These are phyloP conservation scores for Nepenthes mirabilis DNA, from an alignment of 148 eudicot species.

Conservation along the genomic window DNA sequence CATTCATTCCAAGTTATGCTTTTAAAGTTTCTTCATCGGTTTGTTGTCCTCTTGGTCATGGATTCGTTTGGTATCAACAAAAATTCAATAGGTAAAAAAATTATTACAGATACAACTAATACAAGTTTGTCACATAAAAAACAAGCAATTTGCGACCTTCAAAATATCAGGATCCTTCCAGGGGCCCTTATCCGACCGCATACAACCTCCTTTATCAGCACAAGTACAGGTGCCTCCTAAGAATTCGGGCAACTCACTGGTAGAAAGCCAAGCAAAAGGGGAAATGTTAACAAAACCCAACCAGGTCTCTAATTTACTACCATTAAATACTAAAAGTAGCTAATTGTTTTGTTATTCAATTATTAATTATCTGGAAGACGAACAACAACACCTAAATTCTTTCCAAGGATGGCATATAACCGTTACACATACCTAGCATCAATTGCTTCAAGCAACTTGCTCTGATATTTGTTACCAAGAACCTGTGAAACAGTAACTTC, in stretches of 20 bases:
- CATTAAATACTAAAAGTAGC: not conserved
- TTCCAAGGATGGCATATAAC: not conserved
- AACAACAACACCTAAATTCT: not conserved
- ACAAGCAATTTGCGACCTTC: slow-evolving; percentile 29
- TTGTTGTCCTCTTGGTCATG: too few species aligned
- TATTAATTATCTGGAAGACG: not conserved
- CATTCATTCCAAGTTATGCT: too few species aligned
- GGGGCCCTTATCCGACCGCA: slow-evolving; percentile 91
- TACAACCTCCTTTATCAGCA: slow-evolving; percentile 84
- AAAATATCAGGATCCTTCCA: slow-evolving; percentile 85
- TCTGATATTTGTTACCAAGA: slow-evolving; percentile 83
- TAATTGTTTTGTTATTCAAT: not conserved
- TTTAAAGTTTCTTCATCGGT: too few species aligned
- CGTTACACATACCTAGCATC: slow-evolving; percentile 51
- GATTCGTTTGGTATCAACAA: too few species aligned
- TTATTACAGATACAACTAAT: not conserved
- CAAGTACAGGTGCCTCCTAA: slow-evolving; percentile 88
- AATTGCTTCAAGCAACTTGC: slow-evolving; percentile 84
- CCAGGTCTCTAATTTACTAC: too few species aligned
- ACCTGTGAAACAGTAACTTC: slow-evolving; percentile 28
- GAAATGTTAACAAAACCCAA: not conserved
- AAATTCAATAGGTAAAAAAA: too few species aligned
- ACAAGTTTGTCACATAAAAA: not conserved
- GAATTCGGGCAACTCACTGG: slow-evolving; percentile 85
- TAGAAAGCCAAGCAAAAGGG: slow-evolving; percentile 5